These are phyloP conservation scores for Talaromyces marneffei DNA, from an alignment of 2,329 filamentous ascomycete genomes.

Conservation along the genomic window DNA sequence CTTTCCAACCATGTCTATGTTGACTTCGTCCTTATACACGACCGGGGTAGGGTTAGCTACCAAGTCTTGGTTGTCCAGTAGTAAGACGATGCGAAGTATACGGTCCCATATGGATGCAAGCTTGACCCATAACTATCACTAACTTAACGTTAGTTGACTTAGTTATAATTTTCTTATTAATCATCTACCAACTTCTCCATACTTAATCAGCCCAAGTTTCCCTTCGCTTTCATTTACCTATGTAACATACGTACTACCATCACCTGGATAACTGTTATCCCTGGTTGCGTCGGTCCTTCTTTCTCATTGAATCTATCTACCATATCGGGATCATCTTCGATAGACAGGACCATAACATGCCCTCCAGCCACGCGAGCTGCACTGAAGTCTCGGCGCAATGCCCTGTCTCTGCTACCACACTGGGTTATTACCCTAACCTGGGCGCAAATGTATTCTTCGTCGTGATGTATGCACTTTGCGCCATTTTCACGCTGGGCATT, in stretches of 20 bases:
- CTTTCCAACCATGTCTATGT: neutral
- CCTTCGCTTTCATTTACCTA: neutral
- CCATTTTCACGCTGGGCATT: slow-evolving; percentile 41
- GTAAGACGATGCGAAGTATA: neutral
- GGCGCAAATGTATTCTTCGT: slow-evolving; percentile 44
- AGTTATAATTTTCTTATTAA: neutral
- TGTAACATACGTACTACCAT: too few species aligned
- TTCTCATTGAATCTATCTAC: too few species aligned
- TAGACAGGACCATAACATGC: neutral
- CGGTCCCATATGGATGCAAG: neutral
- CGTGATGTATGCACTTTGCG: slow-evolving; percentile 42
- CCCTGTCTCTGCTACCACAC: slow-evolving; percentile 36
- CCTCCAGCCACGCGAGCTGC: slow-evolving; percentile 18
- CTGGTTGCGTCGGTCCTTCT: neutral
- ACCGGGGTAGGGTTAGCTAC: neutral
- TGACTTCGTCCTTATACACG: neutral
- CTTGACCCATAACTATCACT: neutral
- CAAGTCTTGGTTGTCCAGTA: neutral
- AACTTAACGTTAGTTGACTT: too few species aligned
- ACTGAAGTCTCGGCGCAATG: slow-evolving; percentile 29
- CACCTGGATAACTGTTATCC: neutral
- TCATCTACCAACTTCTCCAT: neutral
- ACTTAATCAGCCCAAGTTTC: neutral
- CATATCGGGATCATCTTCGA: neutral
- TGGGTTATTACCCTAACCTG: slow-evolving; percentile 46